Evolutionary conservation across 257 asterid genomes (phyloP).

Genomic region (Oldenlandia corymbosa): DNA sequence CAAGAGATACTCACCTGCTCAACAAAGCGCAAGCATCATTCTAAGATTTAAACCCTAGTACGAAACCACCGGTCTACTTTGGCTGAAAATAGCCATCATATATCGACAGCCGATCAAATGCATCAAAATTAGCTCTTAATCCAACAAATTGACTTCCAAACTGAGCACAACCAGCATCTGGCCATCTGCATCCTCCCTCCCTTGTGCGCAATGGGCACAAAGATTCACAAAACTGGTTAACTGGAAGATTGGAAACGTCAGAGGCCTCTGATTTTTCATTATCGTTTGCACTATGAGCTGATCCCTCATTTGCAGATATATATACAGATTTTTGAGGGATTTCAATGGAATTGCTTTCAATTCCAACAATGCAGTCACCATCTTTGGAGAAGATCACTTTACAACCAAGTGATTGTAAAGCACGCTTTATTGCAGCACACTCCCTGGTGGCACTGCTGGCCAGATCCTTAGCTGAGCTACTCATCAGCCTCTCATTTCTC

Average conservation of each 20-base stretch:
- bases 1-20: conserved; percentile 12
- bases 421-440: conserved; percentile 66
- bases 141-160: conserved; percentile 82
- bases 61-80: conserved; percentile 28
- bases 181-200: conserved; percentile 93
- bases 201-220: conserved; percentile 67
- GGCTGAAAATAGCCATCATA: conserved; percentile 71
- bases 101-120: conserved; percentile 81
- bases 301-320: conserved; percentile 31
- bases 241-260: conserved; percentile 38
- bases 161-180: conserved; percentile 80
- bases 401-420: conserved; percentile 80
- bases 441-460: conserved; percentile 68
- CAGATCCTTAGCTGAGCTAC: conserved; percentile 63
- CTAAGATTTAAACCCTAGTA: conserved; percentile 11
- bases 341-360: conserved; percentile 56
- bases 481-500: conserved; percentile 58
- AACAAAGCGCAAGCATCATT: neutral
- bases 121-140: conserved; percentile 84
- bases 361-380: conserved; percentile 67
- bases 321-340: conserved; percentile 54
- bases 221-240: conserved; percentile 63
- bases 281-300: conserved; percentile 27
- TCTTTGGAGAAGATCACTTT: conserved; percentile 68
- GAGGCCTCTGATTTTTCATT: conserved; percentile 41